A percentile compares a stretch with the other conserved stretches of the same genome.
phyloP scores from a whole-genome alignment of 2,329 filamentous ascomycete species.

The Aspergillus glaucus region DNA sequence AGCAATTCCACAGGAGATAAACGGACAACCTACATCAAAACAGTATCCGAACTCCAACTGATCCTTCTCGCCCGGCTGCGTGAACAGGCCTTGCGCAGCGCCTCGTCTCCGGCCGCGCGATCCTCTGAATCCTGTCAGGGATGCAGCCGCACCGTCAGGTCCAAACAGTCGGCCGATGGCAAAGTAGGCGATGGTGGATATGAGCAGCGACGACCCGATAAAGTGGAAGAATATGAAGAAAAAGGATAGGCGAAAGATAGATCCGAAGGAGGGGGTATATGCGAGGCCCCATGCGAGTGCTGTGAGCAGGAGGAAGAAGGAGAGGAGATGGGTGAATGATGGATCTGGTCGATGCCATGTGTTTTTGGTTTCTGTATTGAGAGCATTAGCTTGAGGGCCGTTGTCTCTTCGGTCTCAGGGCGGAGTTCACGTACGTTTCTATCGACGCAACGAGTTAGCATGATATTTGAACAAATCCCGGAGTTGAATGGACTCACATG shows the following conservation, averaged over 20 bases:
- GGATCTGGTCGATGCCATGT: slow-evolving; percentile 65
- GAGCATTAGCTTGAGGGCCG: slow-evolving; percentile 4
- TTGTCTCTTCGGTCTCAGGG: not conserved
- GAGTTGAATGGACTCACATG: slow-evolving; percentile 44
- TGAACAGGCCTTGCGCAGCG: slow-evolving; percentile 51
- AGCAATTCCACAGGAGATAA: not conserved
- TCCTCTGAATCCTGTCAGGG: slow-evolving; percentile 41
- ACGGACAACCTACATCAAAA: slow-evolving; percentile 52
- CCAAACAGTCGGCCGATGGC: slow-evolving; percentile 57
- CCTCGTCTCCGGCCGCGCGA: slow-evolving; percentile 44
- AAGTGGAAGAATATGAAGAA: slow-evolving; percentile 54
- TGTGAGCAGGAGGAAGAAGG: slow-evolving; percentile 56
- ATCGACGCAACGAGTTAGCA: not conserved
- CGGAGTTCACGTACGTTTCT: slow-evolving; percentile 34
- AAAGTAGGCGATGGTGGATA: slow-evolving; percentile 59
- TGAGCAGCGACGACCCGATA: slow-evolving; percentile 52
- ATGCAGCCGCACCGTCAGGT: slow-evolving; percentile 42
- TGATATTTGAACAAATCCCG: not conserved
- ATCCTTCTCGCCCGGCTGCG: slow-evolving; percentile 50
- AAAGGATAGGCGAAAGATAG: slow-evolving; percentile 43
- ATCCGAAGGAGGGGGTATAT: slow-evolving; percentile 42
- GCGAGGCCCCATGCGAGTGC: slow-evolving; percentile 55
- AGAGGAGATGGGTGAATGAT: slow-evolving; percentile 63
- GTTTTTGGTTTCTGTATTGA: slow-evolving; percentile 56
- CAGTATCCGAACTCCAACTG: slow-evolving; percentile 65